These are phyloP conservation scores for Sinapis alba DNA, from an alignment of 441 rosid species.

Conservation along the genomic window DNA sequence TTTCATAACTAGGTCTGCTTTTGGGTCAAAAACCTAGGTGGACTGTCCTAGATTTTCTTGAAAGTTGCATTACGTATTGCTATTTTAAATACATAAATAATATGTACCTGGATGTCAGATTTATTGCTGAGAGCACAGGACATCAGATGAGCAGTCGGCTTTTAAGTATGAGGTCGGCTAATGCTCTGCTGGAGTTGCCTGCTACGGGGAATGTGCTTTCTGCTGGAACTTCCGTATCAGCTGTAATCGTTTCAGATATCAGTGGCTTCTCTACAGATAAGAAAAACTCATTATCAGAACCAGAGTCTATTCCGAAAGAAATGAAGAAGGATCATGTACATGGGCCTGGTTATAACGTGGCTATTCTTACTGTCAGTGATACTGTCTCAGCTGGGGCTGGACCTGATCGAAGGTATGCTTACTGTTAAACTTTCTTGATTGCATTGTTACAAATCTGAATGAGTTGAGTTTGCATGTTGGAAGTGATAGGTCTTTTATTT, in stretches of 20 bases:
- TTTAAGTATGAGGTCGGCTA: slow-evolving; percentile 93
- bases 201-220: slow-evolving; percentile 60
- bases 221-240: slow-evolving; percentile 77
- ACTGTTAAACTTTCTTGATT: slow-evolving; percentile 17
- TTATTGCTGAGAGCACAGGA: slow-evolving; percentile 95
- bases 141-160: slow-evolving; percentile 91
- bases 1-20: slow-evolving; percentile 21
- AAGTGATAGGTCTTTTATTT: neutral
- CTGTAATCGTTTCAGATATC: slow-evolving; percentile 66
- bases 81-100: slow-evolving; percentile 1
- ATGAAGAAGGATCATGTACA: slow-evolving; percentile 32
- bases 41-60: neutral
- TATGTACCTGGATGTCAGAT: slow-evolving; percentile 52
- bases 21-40: slow-evolving; percentile 1
- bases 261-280: slow-evolving; percentile 39
- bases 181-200: slow-evolving; percentile 89
- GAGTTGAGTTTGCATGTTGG: neutral
- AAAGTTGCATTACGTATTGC: neutral
- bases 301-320: slow-evolving; percentile 40
- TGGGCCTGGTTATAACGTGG: slow-evolving; percentile 55
- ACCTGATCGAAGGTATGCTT: slow-evolving; percentile 83
- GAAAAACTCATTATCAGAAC: slow-evolving; percentile 39
- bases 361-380: slow-evolving; percentile 91
- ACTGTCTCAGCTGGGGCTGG: slow-evolving; percentile 88
- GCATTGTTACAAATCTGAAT: slow-evolving; percentile 6